Percentiles rank a stretch among this genome's conserved stretches.
phyloP scores from a whole-genome alignment of 768 basidiomycete species.

The Pulveroboletus sp. region DNA sequence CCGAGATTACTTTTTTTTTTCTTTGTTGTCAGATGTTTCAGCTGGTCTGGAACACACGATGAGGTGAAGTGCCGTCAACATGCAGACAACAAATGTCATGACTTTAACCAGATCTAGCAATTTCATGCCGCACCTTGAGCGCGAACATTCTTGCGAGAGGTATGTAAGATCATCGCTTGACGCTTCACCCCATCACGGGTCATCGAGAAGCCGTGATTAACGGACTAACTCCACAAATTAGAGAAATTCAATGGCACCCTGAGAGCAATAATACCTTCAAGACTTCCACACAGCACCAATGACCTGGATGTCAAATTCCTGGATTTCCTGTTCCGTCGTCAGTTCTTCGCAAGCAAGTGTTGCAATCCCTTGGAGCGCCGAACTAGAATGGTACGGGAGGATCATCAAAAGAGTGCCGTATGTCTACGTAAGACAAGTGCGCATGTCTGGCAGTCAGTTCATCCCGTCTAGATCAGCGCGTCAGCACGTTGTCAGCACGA shows the following conservation, averaged over 20 bases:
- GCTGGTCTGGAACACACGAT: slow-evolving; percentile 8
- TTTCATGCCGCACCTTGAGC: neutral
- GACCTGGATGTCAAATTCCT: neutral
- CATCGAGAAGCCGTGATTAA: no score
- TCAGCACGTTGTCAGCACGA: no score
- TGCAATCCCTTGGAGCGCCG: neutral
- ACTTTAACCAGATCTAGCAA: neutral
- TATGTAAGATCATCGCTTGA: no score
- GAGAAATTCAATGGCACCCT: no score
- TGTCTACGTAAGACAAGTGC: neutral
- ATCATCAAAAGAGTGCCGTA: neutral
- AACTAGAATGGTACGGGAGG: neutral
- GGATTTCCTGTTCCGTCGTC: neutral
- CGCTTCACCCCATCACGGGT: no score
- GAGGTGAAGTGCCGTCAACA: slow-evolving; percentile 6
- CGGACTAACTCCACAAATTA: no score
- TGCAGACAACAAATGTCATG: neutral
- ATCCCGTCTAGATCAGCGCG: neutral
- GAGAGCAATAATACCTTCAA: no score
- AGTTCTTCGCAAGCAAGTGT: neutral
- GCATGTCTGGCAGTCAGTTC: neutral
- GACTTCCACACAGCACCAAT: no score
- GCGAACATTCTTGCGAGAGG: no score
- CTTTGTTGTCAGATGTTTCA: neutral
- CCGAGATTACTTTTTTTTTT: neutral